Evolutionary conservation across 2,329 filamentous ascomycete species (phyloP).

Genomic region (Penicillium sp.): DNA sequence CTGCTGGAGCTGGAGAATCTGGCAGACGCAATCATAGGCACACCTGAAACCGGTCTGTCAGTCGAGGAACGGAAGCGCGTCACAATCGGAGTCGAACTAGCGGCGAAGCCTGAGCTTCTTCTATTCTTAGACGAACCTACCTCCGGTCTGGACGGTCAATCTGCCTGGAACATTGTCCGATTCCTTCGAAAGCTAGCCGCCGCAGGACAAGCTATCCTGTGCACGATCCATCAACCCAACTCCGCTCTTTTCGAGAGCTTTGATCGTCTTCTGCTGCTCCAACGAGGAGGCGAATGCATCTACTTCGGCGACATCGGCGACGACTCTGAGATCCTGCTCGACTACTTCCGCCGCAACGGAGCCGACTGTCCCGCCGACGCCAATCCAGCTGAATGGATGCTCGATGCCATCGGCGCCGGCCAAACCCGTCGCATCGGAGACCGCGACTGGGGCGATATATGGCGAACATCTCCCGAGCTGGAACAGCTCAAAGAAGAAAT

Average conservation of each 20-base stretch:
- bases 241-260: constrained; percentile 56
- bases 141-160: constrained; percentile 56
- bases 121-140: constrained; percentile 63
- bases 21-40: constrained; percentile 63
- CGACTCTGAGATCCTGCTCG: constrained; percentile 48
- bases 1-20: constrained; percentile 63
- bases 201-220: constrained; percentile 57
- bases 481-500: constrained; percentile 65
- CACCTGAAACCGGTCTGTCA: constrained; percentile 57
- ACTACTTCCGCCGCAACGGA: constrained; percentile 54
- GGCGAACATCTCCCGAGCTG: constrained; percentile 69
- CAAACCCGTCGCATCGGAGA: constrained; percentile 67
- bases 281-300: constrained; percentile 51
- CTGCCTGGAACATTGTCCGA: constrained; percentile 57
- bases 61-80: constrained; percentile 49
- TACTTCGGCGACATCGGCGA: constrained; percentile 55
- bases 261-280: constrained; percentile 54
- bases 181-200: constrained; percentile 59
- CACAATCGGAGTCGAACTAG: constrained; percentile 40
- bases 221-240: constrained; percentile 60
- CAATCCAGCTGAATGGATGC: constrained; percentile 52
- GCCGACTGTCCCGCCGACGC: constrained; percentile 49
- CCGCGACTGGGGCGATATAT: constrained; percentile 76
- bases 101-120: constrained; percentile 50
- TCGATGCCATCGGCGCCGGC: constrained; percentile 67